Percentiles rank a stretch among this genome's conserved stretches.
phyloP scores from a whole-genome alignment of 768 basidiomycete species.

The Boletus fagicola region DNA sequence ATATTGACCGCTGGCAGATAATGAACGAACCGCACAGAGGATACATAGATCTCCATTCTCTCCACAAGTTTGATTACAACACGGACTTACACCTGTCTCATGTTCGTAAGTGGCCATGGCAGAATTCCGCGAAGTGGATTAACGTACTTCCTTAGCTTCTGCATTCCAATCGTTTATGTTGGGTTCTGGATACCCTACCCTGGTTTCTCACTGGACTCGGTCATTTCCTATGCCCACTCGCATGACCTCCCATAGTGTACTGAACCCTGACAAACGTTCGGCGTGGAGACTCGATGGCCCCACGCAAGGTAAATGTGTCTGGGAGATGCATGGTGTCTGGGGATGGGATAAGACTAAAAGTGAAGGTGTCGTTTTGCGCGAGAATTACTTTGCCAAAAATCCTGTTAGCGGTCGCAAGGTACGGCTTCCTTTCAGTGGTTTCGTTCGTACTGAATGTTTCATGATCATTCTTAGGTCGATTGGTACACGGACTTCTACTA shows the following conservation, averaged over 20 bases:
- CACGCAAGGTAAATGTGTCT: constrained; percentile 68
- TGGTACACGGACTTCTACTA: constrained; percentile 88
- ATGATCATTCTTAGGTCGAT: constrained; percentile 52
- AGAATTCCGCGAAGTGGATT: not conserved
- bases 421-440: constrained; percentile 4
- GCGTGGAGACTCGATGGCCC: constrained; percentile 79
- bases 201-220: constrained; percentile 75
- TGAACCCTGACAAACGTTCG: constrained; percentile 58
- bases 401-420: constrained; percentile 65
- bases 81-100: constrained; percentile 86
- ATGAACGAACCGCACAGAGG: constrained; percentile 96
- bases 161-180: constrained; percentile 88
- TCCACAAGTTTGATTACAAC: constrained; percentile 90
- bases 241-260: constrained; percentile 50
- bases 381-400: constrained; percentile 79
- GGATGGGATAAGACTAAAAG: constrained; percentile 70
- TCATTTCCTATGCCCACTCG: constrained; percentile 89
- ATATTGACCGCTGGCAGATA: constrained; percentile 47
- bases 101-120: constrained; percentile 54
- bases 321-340: constrained; percentile 96
- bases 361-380: constrained; percentile 71
- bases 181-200: constrained; percentile 83
- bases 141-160: constrained; percentile 49
- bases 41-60: constrained; percentile 77
- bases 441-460: not conserved